phyloP scores from a whole-genome alignment of 1,139 yeast genomes.

The Kluyveromyces sp. region DNA sequence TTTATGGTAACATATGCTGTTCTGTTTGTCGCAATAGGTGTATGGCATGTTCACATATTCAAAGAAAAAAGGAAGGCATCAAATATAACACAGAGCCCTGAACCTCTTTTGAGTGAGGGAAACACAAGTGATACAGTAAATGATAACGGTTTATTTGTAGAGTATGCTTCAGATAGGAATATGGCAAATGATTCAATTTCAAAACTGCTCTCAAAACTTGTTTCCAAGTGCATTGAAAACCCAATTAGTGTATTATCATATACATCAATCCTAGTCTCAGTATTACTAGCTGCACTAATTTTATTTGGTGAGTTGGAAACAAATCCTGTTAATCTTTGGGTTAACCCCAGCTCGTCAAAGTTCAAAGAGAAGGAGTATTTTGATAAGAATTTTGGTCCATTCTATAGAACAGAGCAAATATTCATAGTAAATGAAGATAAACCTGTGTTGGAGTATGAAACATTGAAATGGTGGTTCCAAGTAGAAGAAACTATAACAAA shows the following conservation, averaged over 20 bases:
- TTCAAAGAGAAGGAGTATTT: slow-evolving; percentile 60
- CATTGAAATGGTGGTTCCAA: slow-evolving; percentile 80
- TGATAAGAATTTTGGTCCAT: slow-evolving; percentile 82
- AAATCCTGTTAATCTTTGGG: slow-evolving; percentile 84
- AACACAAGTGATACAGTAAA: slow-evolving; percentile 17
- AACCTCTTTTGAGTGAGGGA: slow-evolving; percentile 14
- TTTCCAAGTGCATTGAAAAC: slow-evolving; percentile 47
- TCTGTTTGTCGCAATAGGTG: slow-evolving; percentile 36
- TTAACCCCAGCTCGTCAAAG: slow-evolving; percentile 69
- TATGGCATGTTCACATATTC: slow-evolving; percentile 30
- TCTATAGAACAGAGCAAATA: slow-evolving; percentile 81
- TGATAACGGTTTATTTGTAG: slow-evolving; percentile 11
- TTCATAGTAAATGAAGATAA: slow-evolving; percentile 66
- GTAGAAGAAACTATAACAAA: slow-evolving; percentile 51
- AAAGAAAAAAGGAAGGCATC: slow-evolving; percentile 10
- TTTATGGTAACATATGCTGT: slow-evolving; percentile 47
- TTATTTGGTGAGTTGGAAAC: slow-evolving; percentile 56
- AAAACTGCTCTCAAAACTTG: slow-evolving; percentile 38
- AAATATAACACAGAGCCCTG: slow-evolving; percentile 7
- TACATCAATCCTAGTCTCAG: slow-evolving; percentile 37
- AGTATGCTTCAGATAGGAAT: slow-evolving; percentile 13
- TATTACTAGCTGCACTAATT: slow-evolving; percentile 47
- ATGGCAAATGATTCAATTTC: slow-evolving; percentile 14
- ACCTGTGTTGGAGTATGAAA: slow-evolving; percentile 56
- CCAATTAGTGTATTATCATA: slow-evolving; percentile 49